These are phyloP conservation scores for Lasiosphaeria hispida DNA, from an alignment of 495 filamentous ascomycete species.

Conservation along the genomic window DNA sequence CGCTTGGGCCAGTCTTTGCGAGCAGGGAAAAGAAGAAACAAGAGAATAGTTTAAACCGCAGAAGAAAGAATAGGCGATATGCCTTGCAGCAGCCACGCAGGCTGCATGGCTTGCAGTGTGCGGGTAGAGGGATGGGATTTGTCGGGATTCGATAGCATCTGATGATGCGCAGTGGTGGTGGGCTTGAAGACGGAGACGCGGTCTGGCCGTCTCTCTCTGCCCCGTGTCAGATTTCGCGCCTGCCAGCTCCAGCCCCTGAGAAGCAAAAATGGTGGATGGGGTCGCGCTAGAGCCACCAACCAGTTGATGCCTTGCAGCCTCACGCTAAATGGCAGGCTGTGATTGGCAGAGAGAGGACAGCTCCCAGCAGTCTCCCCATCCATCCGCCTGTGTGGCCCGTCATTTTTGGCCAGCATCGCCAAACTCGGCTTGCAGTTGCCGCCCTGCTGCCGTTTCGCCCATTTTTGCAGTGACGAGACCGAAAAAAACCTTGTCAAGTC, in stretches of 20 bases:
- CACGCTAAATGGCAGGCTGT: slow-evolving; percentile 5
- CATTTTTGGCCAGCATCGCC: slow-evolving; percentile 19
- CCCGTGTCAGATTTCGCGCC: neutral
- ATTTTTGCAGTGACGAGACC: slow-evolving; percentile 10
- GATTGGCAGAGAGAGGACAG: slow-evolving; percentile 18
- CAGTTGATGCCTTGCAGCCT: slow-evolving; percentile 31
- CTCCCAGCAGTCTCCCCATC: slow-evolving; percentile 3
- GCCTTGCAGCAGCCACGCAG: too few species aligned
- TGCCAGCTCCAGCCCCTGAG: slow-evolving; percentile 17
- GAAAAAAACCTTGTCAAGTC: slow-evolving; percentile 5
- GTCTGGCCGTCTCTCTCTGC: too few species aligned
- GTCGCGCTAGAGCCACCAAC: slow-evolving; percentile 2
- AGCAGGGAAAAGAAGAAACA: too few species aligned
- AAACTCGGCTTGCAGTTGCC: slow-evolving; percentile 10
- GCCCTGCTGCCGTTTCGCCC: slow-evolving; percentile 7
- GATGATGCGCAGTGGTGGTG: too few species aligned
- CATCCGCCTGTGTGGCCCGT: slow-evolving; percentile 3
- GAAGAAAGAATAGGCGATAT: too few species aligned
- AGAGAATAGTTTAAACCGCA: too few species aligned
- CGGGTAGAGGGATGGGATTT: too few species aligned
- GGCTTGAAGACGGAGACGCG: too few species aligned
- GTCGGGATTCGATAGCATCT: too few species aligned
- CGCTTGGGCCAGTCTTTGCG: too few species aligned
- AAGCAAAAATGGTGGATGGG: neutral
- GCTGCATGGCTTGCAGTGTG: too few species aligned